Evolutionary conservation across 1,284 basidiomycete genomes (phyloP).

Genomic region (Tilletia indica): DNA sequence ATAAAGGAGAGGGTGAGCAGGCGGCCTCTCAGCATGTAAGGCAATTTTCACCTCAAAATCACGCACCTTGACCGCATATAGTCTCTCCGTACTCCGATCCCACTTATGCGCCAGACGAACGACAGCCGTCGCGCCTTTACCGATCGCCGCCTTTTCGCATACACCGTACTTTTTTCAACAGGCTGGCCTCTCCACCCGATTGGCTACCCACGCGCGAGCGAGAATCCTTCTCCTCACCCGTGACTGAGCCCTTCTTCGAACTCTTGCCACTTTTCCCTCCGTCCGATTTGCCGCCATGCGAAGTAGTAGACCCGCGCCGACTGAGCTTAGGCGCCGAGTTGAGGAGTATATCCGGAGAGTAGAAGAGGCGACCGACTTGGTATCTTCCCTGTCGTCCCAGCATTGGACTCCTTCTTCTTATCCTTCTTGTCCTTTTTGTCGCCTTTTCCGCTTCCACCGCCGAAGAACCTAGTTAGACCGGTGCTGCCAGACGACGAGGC

Average conservation of each 20-base stretch:
- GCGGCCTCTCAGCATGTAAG: neutral
- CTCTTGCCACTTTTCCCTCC: conserved; percentile 34
- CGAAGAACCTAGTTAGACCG: neutral
- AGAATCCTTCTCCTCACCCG: conserved; percentile 11
- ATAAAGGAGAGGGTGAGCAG: neutral
- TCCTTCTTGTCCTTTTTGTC: conserved; percentile 27
- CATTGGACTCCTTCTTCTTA: conserved; percentile 35
- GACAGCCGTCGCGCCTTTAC: conserved; percentile 94
- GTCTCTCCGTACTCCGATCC: conserved; percentile 92
- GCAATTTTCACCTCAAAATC: neutral
- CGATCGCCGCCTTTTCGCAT: conserved; percentile 93
- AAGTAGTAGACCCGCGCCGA: conserved; percentile 45
- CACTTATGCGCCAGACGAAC: conserved; percentile 97
- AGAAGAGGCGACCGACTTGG: conserved; percentile 45
- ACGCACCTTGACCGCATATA: conserved; percentile 93
- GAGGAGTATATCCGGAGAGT: conserved; percentile 54
- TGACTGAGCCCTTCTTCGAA: conserved; percentile 25
- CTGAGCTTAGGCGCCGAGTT: conserved; percentile 49
- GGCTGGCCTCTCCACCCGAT: conserved; percentile 41
- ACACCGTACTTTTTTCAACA: conserved; percentile 90
- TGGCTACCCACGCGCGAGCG: conserved; percentile 25
- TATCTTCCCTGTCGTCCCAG: conserved; percentile 30
- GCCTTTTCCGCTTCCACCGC: neutral
- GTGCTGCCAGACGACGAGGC: conserved; percentile 28
- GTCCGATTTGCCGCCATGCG: conserved; percentile 39